These are phyloP conservation scores for Daldinia vernicosa DNA, from an alignment of 495 filamentous ascomycete genomes.

Conservation along the genomic window DNA sequence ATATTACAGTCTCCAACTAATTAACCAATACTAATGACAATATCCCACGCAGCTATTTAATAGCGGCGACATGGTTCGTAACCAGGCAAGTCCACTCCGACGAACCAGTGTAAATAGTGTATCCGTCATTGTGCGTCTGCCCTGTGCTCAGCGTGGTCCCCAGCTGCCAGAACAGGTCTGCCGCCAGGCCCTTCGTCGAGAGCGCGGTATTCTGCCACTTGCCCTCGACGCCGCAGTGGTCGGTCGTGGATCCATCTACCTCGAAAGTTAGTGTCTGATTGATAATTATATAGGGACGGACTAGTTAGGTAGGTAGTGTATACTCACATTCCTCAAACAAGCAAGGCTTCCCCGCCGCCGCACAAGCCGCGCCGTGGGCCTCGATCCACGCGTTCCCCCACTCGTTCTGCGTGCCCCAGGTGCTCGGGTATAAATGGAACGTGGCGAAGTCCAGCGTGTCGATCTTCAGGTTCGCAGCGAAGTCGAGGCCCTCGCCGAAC, in stretches of 20 bases:
- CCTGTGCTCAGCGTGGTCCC: slow-evolving; percentile 65
- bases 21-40: too few relatives aligned
- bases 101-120: slow-evolving; percentile 57
- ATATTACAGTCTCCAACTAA: too few relatives aligned
- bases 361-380: slow-evolving; percentile 66
- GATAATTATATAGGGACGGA: not conserved
- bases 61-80: slow-evolving; percentile 65
- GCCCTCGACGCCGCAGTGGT: slow-evolving; percentile 57
- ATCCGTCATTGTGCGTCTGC: slow-evolving; percentile 67
- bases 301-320: not conserved
- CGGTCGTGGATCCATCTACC: slow-evolving; percentile 39
- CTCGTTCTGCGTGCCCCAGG: slow-evolving; percentile 51
- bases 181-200: slow-evolving; percentile 60
- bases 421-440: slow-evolving; percentile 71
- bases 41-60: slow-evolving; percentile 36
- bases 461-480: slow-evolving; percentile 66
- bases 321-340: slow-evolving; percentile 75
- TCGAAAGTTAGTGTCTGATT: slow-evolving; percentile 42
- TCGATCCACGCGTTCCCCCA: slow-evolving; percentile 67
- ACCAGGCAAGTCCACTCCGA: slow-evolving; percentile 54
- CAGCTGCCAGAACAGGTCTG: slow-evolving; percentile 74
- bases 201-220: slow-evolving; percentile 66
- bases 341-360: slow-evolving; percentile 69
- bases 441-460: slow-evolving; percentile 71
- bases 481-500: slow-evolving; percentile 69